Evolutionary conservation across 208 protist species (phyloP).

Genomic region (Acanthamoeba royreba): DNA sequence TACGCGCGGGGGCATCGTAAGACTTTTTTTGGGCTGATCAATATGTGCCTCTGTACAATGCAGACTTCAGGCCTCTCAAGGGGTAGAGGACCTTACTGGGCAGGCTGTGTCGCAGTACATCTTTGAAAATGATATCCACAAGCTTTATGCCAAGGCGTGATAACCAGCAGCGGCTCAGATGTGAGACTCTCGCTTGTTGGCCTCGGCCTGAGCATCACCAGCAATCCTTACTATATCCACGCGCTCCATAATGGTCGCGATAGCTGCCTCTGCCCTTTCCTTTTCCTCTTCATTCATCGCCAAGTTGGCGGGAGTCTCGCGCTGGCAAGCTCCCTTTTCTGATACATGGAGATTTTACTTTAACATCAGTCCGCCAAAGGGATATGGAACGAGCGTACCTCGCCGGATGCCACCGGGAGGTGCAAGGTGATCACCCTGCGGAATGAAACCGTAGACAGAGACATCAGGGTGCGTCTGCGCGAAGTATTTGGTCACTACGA

Average conservation of each 20-base stretch:
- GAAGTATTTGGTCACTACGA: background rate
- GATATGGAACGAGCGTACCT: background rate
- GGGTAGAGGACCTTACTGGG: background rate
- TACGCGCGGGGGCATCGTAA: background rate
- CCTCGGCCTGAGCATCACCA: background rate
- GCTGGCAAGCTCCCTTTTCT: conserved; percentile 32
- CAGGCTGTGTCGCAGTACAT: background rate
- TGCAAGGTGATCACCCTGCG: background rate
- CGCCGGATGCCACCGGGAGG: background rate
- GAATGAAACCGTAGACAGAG: background rate
- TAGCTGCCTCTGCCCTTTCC: background rate
- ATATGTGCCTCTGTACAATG: background rate
- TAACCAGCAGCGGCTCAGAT: no score
- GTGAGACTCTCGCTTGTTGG: no score
- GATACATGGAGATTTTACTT: background rate
- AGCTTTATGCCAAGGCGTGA: background rate
- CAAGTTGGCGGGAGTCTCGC: background rate
- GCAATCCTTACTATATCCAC: background rate
- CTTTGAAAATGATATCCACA: background rate
- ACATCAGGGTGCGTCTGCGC: background rate
- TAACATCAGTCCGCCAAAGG: background rate
- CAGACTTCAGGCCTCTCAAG: background rate
- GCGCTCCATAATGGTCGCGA: background rate
- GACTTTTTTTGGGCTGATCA: no score
- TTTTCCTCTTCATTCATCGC: background rate